Conservation (phyloP, 176 grass and related monocot species). For the Aegilops umbellulata region DNA sequence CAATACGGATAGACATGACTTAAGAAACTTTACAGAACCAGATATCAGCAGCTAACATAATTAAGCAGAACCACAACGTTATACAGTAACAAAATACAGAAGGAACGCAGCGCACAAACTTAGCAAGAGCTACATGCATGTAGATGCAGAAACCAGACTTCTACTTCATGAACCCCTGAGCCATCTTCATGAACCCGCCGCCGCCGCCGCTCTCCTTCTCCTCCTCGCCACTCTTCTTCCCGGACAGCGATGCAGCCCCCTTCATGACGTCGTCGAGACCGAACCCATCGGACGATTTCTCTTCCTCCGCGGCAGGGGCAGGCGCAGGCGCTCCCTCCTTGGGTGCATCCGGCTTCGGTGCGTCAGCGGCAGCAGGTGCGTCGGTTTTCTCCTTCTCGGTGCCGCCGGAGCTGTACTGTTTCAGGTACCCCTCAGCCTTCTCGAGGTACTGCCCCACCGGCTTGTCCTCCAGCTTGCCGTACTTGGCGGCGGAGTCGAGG, state of each 20-base stretch:
- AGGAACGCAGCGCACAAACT: not conserved
- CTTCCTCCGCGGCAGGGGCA: slow-evolving; percentile 28
- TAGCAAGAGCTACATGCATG: not conserved
- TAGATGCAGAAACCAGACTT: not conserved
- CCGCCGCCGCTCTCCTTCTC: slow-evolving; percentile 3
- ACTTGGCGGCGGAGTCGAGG: slow-evolving; percentile 53
- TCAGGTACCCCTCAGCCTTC: slow-evolving; percentile 78
- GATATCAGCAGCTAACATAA: not conserved
- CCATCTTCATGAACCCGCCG: slow-evolving; percentile 63
- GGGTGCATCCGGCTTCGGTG: slow-evolving; percentile 2
- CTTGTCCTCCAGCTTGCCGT: slow-evolving; percentile 74
- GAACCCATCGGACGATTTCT: slow-evolving; percentile 33
- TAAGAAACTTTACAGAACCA: not conserved
- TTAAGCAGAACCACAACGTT: not conserved
- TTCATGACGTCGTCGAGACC: slow-evolving; percentile 53
- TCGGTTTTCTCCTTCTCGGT: not conserved
- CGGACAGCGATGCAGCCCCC: slow-evolving; percentile 35
- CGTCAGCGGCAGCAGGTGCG: not conserved
- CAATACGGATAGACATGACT: not conserved
- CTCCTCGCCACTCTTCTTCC: slow-evolving; percentile 42
- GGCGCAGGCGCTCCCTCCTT: not conserved
- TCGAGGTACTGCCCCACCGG: slow-evolving; percentile 68
- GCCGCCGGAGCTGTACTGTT: slow-evolving; percentile 41
- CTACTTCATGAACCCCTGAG: slow-evolving; percentile 80
- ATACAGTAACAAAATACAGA: not conserved